phyloP scores from a whole-genome alignment of 2,329 filamentous ascomycete genomes.

The Venturia effusa region DNA sequence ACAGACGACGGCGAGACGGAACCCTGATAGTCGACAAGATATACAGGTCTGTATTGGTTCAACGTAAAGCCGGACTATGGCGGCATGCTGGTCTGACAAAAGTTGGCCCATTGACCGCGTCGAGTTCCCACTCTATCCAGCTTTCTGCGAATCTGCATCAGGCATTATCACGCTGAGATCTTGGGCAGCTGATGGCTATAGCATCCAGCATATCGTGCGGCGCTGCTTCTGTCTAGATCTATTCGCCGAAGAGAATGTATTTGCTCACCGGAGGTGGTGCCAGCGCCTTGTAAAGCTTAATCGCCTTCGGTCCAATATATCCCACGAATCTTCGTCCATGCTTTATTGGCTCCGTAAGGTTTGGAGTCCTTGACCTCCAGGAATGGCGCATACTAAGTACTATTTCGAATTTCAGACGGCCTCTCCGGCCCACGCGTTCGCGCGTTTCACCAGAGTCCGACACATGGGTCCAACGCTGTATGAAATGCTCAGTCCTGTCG shows the following conservation, averaged over 20 bases:
- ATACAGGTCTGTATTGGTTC: slow-evolving; percentile 57
- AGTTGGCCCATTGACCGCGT: slow-evolving; percentile 50
- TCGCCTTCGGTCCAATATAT: slow-evolving; percentile 53
- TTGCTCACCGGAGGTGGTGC: slow-evolving; percentile 47
- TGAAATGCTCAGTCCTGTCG: slow-evolving; percentile 52
- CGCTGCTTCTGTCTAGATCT: slow-evolving; percentile 46
- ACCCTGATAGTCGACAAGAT: slow-evolving; percentile 56
- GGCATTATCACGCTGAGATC: slow-evolving; percentile 32
- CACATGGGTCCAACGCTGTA: slow-evolving; percentile 55
- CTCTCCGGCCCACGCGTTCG: slow-evolving; percentile 28
- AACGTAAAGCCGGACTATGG: slow-evolving; percentile 43
- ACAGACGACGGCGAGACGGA: slow-evolving; percentile 43
- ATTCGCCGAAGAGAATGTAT: slow-evolving; percentile 46
- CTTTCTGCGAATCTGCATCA: slow-evolving; percentile 32
- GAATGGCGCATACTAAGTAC: slow-evolving; percentile 31
- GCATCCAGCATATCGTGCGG: slow-evolving; percentile 32
- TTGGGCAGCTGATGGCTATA: slow-evolving; percentile 32
- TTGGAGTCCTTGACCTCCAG: slow-evolving; percentile 43
- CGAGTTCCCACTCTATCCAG: slow-evolving; percentile 38
- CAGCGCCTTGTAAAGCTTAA: slow-evolving; percentile 37
- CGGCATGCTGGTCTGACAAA: slow-evolving; percentile 41
- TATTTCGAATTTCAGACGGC: slow-evolving; percentile 28
- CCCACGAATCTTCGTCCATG: slow-evolving; percentile 34
- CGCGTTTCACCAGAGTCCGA: slow-evolving; percentile 30
- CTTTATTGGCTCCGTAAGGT: slow-evolving; percentile 38